These are phyloP conservation scores for Ceratocystis huliohia DNA, from an alignment of 2,329 filamentous ascomycete species.

Conservation along the genomic window DNA sequence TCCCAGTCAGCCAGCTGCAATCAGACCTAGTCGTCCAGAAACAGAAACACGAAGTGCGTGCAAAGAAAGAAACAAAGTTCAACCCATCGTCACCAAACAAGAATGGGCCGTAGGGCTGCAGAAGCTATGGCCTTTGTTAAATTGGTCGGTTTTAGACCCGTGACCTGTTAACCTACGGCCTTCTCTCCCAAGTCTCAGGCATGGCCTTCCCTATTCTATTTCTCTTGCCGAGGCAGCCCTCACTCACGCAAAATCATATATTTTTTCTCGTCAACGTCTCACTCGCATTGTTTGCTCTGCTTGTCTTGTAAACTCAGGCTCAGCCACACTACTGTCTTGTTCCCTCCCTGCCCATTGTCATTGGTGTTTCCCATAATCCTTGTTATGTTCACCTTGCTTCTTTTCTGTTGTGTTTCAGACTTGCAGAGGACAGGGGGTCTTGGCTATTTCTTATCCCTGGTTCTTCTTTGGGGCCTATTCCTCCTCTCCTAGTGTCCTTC, in stretches of 20 bases:
- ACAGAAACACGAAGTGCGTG: neutral
- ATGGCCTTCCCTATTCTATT: neutral
- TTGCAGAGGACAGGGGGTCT: neutral
- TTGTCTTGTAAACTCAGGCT: neutral
- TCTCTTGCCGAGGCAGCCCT: neutral
- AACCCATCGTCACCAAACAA: neutral
- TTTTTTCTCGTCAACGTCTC: neutral
- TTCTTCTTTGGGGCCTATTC: neutral
- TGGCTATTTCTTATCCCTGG: neutral
- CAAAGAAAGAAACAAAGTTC: neutral
- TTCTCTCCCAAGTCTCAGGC: neutral
- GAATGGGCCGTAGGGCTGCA: neutral
- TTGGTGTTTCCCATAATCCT: conserved; percentile 1
- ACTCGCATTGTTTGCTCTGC: neutral
- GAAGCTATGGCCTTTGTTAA: conserved; percentile 3
- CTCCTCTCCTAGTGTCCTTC: neutral
- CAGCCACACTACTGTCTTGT: conserved; percentile 8
- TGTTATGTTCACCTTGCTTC: neutral
- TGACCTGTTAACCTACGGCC: neutral
- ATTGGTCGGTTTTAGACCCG: neutral
- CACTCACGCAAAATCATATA: neutral
- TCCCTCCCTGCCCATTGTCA: neutral
- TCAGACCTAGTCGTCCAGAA: neutral
- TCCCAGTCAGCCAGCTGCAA: neutral
- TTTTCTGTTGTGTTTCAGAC: conserved; percentile 8